These are phyloP conservation scores for Metschnikowia dekortorum DNA, from an alignment of 805 yeast species.

Conservation along the genomic window DNA sequence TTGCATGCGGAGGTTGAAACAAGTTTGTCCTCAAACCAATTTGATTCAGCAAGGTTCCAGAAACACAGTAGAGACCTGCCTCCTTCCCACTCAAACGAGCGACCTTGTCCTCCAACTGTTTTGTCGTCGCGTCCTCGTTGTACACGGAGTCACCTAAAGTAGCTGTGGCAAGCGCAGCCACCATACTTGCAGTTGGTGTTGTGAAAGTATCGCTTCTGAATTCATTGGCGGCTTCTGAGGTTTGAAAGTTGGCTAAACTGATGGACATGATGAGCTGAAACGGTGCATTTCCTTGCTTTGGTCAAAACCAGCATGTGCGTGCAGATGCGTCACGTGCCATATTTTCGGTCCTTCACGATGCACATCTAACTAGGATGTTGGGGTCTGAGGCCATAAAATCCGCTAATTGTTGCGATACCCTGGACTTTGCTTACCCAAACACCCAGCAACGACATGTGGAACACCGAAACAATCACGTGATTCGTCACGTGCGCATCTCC, in stretches of 20 bases:
- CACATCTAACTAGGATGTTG: too few species aligned
- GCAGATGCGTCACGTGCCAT: background rate
- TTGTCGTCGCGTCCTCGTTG: conserved; percentile 35
- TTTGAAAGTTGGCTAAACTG: conserved; percentile 7
- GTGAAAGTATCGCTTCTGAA: conserved; percentile 20
- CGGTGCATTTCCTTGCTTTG: background rate
- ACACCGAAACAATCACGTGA: background rate
- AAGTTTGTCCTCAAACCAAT: conserved; percentile 36
- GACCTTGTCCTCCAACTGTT: conserved; percentile 30
- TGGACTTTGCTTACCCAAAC: too few species aligned
- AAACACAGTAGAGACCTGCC: conserved; percentile 38
- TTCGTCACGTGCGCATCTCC: background rate
- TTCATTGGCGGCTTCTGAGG: conserved; percentile 14
- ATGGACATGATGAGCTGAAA: conserved; percentile 9
- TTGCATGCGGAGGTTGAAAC: conserved; percentile 39
- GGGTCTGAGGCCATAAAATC: background rate
- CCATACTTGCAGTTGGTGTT: conserved; percentile 18
- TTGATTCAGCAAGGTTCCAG: conserved; percentile 42
- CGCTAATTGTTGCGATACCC: background rate
- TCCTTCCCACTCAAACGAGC: conserved; percentile 35
- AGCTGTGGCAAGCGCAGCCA: conserved; percentile 19
- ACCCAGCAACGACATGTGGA: background rate
- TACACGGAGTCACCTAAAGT: conserved; percentile 42
- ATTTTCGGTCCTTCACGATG: too few species aligned
- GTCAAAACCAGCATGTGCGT: background rate